Conservation (phyloP, 2,329 filamentous ascomycete species). For the Nemania sp. region DNA sequence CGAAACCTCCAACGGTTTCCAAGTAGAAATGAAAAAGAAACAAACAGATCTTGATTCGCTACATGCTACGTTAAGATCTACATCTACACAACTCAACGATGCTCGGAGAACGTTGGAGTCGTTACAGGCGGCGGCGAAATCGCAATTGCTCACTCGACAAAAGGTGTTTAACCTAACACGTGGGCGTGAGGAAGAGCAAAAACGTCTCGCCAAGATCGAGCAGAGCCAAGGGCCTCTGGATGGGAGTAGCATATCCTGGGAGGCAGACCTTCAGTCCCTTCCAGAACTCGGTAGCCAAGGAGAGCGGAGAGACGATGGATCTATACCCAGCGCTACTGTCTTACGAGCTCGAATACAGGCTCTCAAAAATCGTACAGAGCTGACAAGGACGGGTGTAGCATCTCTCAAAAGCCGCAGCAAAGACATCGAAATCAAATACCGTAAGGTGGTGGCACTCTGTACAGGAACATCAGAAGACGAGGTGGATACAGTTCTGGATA, state of each 20-base stretch:
- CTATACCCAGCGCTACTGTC: conserved; percentile 69
- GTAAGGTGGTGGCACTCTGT: conserved; percentile 87
- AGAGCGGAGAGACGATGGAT: conserved; percentile 52
- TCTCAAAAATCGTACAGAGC: conserved; percentile 75
- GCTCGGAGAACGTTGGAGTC: conserved; percentile 79
- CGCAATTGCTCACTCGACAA: conserved; percentile 73
- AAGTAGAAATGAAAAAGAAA: conserved; percentile 83
- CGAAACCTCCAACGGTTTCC: conserved; percentile 82
- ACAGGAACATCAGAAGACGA: conserved; percentile 81
- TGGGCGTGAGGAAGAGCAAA: conserved; percentile 77
- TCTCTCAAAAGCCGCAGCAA: conserved; percentile 82
- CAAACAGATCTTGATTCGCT: conserved; percentile 85
- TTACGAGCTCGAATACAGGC: conserved; percentile 77
- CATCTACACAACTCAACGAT: conserved; percentile 81
- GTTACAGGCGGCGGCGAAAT: conserved; percentile 73
- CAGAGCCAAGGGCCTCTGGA: conserved; percentile 58
- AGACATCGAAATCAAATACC: conserved; percentile 88
- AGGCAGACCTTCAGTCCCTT: conserved; percentile 64
- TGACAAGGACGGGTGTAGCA: conserved; percentile 74
- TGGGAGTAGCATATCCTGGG: conserved; percentile 61
- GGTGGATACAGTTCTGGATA: conserved; percentile 84
- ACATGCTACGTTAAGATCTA: conserved; percentile 82
- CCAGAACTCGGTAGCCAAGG: conserved; percentile 52
- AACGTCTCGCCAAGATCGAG: conserved; percentile 62
- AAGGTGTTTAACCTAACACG: conserved; percentile 83